Percentiles rank a stretch among this genome's conserved stretches.
phyloP scores from a whole-genome alignment of 2,329 filamentous ascomycete genomes.

The Venturia effusa region DNA sequence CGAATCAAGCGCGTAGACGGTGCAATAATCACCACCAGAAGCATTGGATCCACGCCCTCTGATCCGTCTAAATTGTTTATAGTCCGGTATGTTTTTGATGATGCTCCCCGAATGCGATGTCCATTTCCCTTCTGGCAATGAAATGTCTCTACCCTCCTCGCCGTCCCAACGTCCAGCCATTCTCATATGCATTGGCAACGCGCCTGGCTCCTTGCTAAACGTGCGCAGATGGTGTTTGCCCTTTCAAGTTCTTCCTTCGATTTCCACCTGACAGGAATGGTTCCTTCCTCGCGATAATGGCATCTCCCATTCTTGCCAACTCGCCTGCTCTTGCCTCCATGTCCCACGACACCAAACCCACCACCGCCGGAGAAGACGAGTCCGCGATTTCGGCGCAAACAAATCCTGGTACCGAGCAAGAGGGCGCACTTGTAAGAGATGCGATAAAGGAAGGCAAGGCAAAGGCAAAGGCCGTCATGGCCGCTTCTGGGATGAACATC shows the following conservation, averaged over 20 bases:
- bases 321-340: conserved; percentile 1
- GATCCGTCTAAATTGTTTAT: conserved; percentile 2
- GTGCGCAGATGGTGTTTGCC: neutral
- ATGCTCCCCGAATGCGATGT: neutral
- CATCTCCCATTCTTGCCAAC: conserved; percentile 1
- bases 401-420: neutral
- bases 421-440: conserved; percentile 21
- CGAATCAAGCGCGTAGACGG: neutral
- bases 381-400: neutral
- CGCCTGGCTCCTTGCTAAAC: conserved; percentile 3
- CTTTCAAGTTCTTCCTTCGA: neutral
- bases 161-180: neutral
- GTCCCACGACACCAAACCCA: neutral
- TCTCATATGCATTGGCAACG: neutral
- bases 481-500: conserved; percentile 36
- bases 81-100: conserved; percentile 8
- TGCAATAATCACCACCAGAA: conserved; percentile 6
- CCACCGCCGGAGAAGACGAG: neutral
- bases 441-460: conserved; percentile 48
- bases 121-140: conserved; percentile 2
- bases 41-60: conserved; percentile 3
- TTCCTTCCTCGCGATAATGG: neutral
- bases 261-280: neutral
- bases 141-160: neutral
- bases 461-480: conserved; percentile 48